phyloP scores from a whole-genome alignment of 306 rosid species.

The Begonia masoniana region DNA sequence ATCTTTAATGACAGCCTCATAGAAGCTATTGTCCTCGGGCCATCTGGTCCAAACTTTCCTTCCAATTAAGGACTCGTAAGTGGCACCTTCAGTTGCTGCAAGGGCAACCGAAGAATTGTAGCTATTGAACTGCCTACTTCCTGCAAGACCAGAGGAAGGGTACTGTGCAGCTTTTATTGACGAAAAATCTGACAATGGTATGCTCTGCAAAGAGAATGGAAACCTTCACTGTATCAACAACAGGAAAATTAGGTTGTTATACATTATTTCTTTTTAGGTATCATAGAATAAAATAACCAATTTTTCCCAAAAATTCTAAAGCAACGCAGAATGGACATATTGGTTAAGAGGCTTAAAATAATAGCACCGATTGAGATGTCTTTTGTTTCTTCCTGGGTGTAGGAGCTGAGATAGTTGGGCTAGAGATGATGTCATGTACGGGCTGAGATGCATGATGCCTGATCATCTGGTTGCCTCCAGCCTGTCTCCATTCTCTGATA shows the following conservation, averaged over 20 bases:
- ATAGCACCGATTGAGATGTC: constrained; percentile 58
- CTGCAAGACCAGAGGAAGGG: constrained; percentile 24
- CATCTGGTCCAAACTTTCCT: constrained; percentile 46
- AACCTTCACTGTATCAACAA: not conserved
- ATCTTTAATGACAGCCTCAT: constrained; percentile 35
- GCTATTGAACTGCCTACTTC: constrained; percentile 24
- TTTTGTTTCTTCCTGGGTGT: constrained; percentile 73
- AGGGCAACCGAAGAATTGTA: constrained; percentile 28
- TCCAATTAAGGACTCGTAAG: constrained; percentile 28
- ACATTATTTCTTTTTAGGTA: not conserved
- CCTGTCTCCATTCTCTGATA: constrained; percentile 89
- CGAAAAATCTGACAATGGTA: constrained; percentile 14
- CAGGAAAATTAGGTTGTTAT: not conserved
- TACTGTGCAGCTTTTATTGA: constrained; percentile 26
- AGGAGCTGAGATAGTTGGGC: constrained; percentile 66
- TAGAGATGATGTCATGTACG: constrained; percentile 55
- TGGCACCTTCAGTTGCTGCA: constrained; percentile 19
- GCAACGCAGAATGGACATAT: constrained; percentile 4
- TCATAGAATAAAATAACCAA: not conserved
- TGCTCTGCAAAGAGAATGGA: not conserved
- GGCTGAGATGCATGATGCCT: constrained; percentile 59
- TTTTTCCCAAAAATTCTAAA: not conserved
- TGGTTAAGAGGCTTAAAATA: constrained; percentile 7
- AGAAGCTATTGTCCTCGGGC: constrained; percentile 44
- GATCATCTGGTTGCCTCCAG: constrained; percentile 51